Evolutionary conservation across 2,329 filamentous ascomycete genomes (phyloP).

Genomic region (Metarhizium guizhouense): DNA sequence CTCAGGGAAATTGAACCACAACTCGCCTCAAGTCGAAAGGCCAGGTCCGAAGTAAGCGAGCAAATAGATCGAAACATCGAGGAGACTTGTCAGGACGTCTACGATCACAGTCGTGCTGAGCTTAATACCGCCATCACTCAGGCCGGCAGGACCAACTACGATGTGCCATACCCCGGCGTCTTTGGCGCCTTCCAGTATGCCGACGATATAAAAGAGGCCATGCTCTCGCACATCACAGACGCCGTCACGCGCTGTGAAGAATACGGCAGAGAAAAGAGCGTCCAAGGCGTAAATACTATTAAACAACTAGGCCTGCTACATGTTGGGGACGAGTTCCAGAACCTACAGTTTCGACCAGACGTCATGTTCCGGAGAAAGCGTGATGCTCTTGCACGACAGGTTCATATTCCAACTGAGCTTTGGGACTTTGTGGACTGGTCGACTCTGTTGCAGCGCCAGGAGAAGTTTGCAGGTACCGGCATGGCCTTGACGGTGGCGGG

Average conservation of each 20-base stretch:
- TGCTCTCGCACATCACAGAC: constrained; percentile 78
- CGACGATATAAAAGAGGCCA: constrained; percentile 84
- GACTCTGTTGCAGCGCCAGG: constrained; percentile 76
- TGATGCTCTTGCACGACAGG: constrained; percentile 73
- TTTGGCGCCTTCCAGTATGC: constrained; percentile 84
- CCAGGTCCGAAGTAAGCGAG: constrained; percentile 70
- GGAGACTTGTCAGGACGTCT: constrained; percentile 75
- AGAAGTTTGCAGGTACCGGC: constrained; percentile 88
- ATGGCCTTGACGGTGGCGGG: constrained; percentile 90
- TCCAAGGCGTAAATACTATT: constrained; percentile 75
- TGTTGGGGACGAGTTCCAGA: constrained; percentile 76
- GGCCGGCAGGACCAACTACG: constrained; percentile 68
- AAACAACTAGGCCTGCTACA: constrained; percentile 83
- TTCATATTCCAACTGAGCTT: constrained; percentile 80
- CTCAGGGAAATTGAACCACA: constrained; percentile 76
- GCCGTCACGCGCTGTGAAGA: constrained; percentile 77
- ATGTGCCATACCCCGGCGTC: constrained; percentile 79
- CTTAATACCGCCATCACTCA: constrained; percentile 67
- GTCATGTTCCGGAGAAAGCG: constrained; percentile 86
- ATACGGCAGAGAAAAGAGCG: constrained; percentile 68
- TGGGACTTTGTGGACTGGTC: constrained; percentile 90
- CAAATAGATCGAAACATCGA: constrained; percentile 77
- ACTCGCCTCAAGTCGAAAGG: constrained; percentile 75
- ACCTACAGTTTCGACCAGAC: constrained; percentile 81
- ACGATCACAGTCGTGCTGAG: constrained; percentile 69